These are phyloP conservation scores for Lagenidium giganteum DNA, from an alignment of 352 stramenopile species.

Conservation along the genomic window DNA sequence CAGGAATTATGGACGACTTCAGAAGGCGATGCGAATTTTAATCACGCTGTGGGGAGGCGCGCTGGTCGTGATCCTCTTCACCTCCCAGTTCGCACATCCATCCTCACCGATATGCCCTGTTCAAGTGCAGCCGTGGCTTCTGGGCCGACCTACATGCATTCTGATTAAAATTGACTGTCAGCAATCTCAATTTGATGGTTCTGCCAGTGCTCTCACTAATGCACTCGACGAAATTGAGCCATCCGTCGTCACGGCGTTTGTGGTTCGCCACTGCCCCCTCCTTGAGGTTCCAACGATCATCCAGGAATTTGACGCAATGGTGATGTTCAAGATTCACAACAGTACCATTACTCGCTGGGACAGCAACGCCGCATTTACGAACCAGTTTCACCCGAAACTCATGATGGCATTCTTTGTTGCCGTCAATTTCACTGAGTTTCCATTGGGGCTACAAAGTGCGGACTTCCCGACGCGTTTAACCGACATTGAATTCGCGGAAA, in stretches of 20 bases:
- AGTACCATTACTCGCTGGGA: not conserved
- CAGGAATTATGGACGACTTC: too few relatives aligned
- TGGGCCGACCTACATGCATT: too few relatives aligned
- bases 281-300: conserved; percentile 5
- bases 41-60: too few relatives aligned
- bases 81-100: too few relatives aligned
- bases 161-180: too few relatives aligned
- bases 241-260: not conserved
- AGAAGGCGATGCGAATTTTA: too few relatives aligned
- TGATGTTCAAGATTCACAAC: conserved; percentile 10
- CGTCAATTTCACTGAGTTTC: conserved; percentile 4
- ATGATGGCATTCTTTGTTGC: not conserved
- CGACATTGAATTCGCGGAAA: conserved; percentile 10
- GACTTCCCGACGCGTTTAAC: not conserved
- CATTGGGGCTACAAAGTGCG: not conserved
- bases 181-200: too few relatives aligned
- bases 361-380: not conserved
- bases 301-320: not conserved
- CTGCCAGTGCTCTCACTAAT: too few relatives aligned
- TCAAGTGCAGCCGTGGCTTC: too few relatives aligned
- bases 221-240: not conserved
- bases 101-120: too few relatives aligned
- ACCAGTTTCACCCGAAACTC: not conserved
- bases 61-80: too few relatives aligned
- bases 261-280: conserved; percentile 6